Conservation (phyloP, 768 basidiomycete species). For the Boletus eberwhitei region DNA sequence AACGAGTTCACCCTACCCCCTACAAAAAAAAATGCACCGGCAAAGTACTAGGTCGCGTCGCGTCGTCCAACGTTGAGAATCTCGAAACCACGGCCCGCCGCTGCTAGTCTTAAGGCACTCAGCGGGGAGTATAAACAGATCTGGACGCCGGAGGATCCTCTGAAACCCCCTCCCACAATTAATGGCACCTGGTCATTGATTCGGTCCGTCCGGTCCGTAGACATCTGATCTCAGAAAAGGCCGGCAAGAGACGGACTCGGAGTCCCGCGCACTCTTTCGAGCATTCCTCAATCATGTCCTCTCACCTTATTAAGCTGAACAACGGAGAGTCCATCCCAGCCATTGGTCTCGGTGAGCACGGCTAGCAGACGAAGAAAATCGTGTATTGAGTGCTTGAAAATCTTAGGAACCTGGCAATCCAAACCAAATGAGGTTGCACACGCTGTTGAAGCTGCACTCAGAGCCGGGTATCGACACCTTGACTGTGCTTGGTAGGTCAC, state of each 20-base stretch:
- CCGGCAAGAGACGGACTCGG: background rate
- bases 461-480: conserved; percentile 74
- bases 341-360: conserved; percentile 52
- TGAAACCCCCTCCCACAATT: background rate
- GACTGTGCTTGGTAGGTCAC: conserved; percentile 57
- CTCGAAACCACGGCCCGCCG: too few species aligned
- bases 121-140: background rate
- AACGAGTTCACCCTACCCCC: too few species aligned
- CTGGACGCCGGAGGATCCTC: background rate
- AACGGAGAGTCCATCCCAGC: conserved; percentile 53
- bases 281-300: conserved; percentile 28
- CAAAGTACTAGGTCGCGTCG: background rate
- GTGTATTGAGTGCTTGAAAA: background rate
- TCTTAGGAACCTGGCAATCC: conserved; percentile 76
- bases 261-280: background rate
- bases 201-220: conserved; percentile 21
- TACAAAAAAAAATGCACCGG: background rate
- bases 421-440: conserved; percentile 64
- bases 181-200: conserved; percentile 2
- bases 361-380: conserved; percentile 17
- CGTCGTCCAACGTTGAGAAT: background rate
- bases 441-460: conserved; percentile 74
- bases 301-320: conserved; percentile 57
- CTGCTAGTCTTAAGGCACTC: background rate
- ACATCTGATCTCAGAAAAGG: background rate